These are phyloP conservation scores for Diddensiella transvaalensis DNA, from an alignment of 805 yeast species.

Conservation along the genomic window DNA sequence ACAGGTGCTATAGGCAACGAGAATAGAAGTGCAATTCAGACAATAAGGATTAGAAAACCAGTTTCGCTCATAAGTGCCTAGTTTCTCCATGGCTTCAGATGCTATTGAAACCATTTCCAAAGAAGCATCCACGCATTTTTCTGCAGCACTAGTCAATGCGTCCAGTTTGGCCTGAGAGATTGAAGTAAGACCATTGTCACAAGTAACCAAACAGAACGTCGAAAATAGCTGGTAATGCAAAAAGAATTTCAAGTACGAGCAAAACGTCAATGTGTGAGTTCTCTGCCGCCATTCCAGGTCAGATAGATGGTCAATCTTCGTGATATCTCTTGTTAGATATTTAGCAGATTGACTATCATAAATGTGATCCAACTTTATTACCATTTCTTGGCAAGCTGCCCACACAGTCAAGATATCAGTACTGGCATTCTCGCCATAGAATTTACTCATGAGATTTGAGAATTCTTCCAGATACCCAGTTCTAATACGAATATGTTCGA, in stretches of 20 bases:
- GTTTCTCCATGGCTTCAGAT: not conserved
- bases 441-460: not conserved
- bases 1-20: not conserved
- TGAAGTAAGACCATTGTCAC: not conserved
- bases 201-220: not conserved
- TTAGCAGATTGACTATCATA: not conserved
- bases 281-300: not conserved
- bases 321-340: not conserved
- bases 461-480: not conserved
- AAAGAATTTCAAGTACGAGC: not conserved
- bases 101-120: not conserved
- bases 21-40: conserved; percentile 1
- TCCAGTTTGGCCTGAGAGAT: not conserved
- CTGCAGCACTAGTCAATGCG: not conserved
- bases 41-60: not conserved
- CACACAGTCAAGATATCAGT: not conserved
- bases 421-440: not conserved
- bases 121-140: not conserved
- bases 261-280: not conserved
- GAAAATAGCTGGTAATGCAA: not conserved
- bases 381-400: not conserved
- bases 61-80: conserved; percentile 1
- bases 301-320: not conserved
- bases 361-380: not conserved
- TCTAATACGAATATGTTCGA: not conserved